Conservation (phyloP, 1,284 basidiomycete species). For the Wallemia ichthyophaga region DNA sequence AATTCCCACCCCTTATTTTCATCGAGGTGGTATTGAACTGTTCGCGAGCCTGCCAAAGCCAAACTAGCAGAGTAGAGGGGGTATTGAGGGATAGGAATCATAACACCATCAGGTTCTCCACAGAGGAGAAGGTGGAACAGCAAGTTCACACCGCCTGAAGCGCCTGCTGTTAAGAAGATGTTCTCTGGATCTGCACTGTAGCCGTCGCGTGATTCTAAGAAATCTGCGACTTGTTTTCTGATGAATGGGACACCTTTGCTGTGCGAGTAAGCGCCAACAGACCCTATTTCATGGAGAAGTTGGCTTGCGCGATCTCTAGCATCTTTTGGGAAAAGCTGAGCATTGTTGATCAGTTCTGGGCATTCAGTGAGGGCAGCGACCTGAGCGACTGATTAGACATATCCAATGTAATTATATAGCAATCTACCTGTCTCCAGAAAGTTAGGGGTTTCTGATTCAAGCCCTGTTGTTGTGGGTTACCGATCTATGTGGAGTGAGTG, state of each 20-base stretch:
- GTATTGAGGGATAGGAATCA: slow-evolving; percentile 96
- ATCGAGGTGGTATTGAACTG: slow-evolving; percentile 67
- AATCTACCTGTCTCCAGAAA: slow-evolving; percentile 56
- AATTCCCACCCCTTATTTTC: slow-evolving; percentile 60
- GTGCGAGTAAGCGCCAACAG: slow-evolving; percentile 82
- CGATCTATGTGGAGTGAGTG: not conserved
- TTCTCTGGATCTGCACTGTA: slow-evolving; percentile 49
- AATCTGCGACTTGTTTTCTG: slow-evolving; percentile 60
- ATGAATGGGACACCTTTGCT: slow-evolving; percentile 77
- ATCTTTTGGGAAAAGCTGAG: slow-evolving; percentile 51
- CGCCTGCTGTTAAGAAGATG: slow-evolving; percentile 83
- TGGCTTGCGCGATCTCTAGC: slow-evolving; percentile 53
- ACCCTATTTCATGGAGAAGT: slow-evolving; percentile 61
- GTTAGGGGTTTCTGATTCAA: slow-evolving; percentile 80
- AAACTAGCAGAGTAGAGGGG: slow-evolving; percentile 87
- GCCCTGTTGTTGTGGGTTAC: slow-evolving; percentile 87
- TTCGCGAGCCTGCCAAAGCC: slow-evolving; percentile 46
- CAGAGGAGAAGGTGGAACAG: slow-evolving; percentile 52
- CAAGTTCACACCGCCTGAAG: slow-evolving; percentile 67
- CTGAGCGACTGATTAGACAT: slow-evolving; percentile 16
- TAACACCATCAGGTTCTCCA: slow-evolving; percentile 30
- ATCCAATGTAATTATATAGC: not conserved
- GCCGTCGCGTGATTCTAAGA: slow-evolving; percentile 68
- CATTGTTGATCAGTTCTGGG: slow-evolving; percentile 45
- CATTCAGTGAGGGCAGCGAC: slow-evolving; percentile 74